Percentiles rank a stretch among this genome's conserved stretches.
Conservation (phyloP, 345 rosid species). For the Cardamine resedifolia region DNA sequence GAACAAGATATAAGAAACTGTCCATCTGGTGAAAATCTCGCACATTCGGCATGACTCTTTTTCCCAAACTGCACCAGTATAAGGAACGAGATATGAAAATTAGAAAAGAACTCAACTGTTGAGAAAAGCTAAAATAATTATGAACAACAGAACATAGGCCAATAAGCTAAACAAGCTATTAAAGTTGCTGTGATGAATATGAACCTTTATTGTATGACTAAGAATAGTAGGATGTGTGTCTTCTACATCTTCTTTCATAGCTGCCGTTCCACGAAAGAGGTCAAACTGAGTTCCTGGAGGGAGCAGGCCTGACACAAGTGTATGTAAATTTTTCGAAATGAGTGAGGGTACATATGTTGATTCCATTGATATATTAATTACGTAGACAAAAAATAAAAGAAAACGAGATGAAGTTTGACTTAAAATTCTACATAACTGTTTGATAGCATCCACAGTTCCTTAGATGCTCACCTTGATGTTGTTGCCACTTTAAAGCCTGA, state of each 20-base stretch:
- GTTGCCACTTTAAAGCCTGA: constrained; percentile 99
- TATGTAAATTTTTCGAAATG: background rate
- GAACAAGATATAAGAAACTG: constrained; percentile 95
- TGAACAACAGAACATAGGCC: background rate
- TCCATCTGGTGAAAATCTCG: constrained; percentile 95
- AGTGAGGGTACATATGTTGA: constrained; percentile 6
- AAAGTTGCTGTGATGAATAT: constrained; percentile 36
- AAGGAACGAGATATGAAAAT: constrained; percentile 16
- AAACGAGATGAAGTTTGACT: background rate
- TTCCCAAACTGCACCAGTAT: constrained; percentile 74
- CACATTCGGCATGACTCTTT: constrained; percentile 95
- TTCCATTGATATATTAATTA: background rate
- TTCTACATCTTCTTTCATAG: constrained; percentile 96
- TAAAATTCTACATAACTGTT: background rate
- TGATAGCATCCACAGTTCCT: constrained; percentile 19
- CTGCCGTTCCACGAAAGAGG: constrained; percentile 94
- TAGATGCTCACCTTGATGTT: constrained; percentile 80
- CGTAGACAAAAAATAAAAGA: background rate
- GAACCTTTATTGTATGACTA: constrained; percentile 82
- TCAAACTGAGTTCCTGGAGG: constrained; percentile 99
- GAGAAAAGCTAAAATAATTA: constrained; percentile 3
- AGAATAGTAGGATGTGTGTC: constrained; percentile 81
- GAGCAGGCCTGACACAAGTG: constrained; percentile 62
- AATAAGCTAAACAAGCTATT: constrained; percentile 1
- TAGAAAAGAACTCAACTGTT: constrained; percentile 6